Percentiles rank a stretch among this genome's conserved stretches.
Conservation (phyloP, 345 rosid species). For the Eutrema japonicum region DNA sequence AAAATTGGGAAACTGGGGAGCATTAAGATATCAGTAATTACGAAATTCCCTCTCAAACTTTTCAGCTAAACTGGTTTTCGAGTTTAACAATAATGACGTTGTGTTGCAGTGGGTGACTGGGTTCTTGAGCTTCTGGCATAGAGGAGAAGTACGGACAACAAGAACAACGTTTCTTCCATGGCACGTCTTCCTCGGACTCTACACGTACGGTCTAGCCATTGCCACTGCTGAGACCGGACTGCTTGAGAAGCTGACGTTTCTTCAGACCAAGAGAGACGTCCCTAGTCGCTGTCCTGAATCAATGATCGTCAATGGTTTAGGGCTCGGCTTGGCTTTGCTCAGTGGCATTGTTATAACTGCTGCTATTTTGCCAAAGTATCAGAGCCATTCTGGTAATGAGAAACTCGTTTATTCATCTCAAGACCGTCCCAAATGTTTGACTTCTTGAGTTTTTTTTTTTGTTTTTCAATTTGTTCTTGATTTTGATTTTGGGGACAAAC, state of each 20-base stretch:
- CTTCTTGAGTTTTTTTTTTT: conserved; percentile 42
- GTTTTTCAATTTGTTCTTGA: neutral
- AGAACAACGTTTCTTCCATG: conserved; percentile 77
- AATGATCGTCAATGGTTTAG: conserved; percentile 67
- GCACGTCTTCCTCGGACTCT: conserved; percentile 91
- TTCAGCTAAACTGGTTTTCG: neutral
- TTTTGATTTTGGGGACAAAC: conserved; percentile 1
- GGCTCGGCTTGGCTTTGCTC: conserved; percentile 73
- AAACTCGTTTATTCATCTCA: conserved; percentile 54
- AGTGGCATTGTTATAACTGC: conserved; percentile 67
- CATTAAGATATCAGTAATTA: neutral
- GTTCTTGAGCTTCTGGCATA: conserved; percentile 85
- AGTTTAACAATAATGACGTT: neutral
- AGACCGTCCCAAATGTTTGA: conserved; percentile 53
- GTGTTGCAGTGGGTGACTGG: conserved; percentile 84
- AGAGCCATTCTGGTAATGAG: conserved; percentile 28
- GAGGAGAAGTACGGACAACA: conserved; percentile 63
- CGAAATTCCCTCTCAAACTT: neutral
- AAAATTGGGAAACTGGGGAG: neutral
- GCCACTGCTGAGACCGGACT: conserved; percentile 91
- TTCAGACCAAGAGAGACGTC: conserved; percentile 58
- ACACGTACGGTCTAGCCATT: conserved; percentile 81
- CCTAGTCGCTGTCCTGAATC: conserved; percentile 62
- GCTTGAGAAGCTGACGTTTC: conserved; percentile 71
- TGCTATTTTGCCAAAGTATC: conserved; percentile 67